Percentiles rank a stretch among this genome's conserved stretches.
Conservation (phyloP, 2,329 filamentous ascomycete species). For the Aureobasidium zeae region DNA sequence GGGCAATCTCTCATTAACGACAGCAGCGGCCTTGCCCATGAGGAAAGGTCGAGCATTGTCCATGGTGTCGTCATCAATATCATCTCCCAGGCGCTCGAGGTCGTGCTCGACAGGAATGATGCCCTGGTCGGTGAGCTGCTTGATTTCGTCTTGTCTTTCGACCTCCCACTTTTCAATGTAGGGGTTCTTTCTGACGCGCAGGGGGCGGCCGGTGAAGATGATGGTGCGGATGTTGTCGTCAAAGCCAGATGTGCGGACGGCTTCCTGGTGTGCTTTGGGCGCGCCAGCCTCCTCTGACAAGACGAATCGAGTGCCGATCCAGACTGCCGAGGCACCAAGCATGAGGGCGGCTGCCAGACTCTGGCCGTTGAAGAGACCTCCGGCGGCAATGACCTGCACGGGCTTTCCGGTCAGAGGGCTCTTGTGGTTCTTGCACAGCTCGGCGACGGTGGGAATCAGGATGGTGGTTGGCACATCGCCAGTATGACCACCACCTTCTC, state of each 20-base stretch:
- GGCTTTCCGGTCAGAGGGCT: constrained; percentile 78
- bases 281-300: constrained; percentile 90
- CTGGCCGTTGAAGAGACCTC: constrained; percentile 88
- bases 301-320: constrained; percentile 95
- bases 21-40: constrained; percentile 95
- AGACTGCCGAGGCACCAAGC: constrained; percentile 85
- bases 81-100: constrained; percentile 66
- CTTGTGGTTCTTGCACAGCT: constrained; percentile 69
- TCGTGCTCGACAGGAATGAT: constrained; percentile 90
- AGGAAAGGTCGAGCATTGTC: constrained; percentile 85
- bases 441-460: constrained; percentile 84
- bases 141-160: constrained; percentile 83
- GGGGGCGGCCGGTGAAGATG: constrained; percentile 94
- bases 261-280: constrained; percentile 87
- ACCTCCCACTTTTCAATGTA: constrained; percentile 97
- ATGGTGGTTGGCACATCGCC: constrained; percentile 82
- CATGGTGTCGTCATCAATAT: constrained; percentile 69
- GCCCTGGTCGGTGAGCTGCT: constrained; percentile 80
- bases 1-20: constrained; percentile 83
- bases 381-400: constrained; percentile 87
- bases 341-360: constrained; percentile 82
- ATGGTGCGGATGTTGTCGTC: constrained; percentile 96
- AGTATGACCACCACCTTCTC: constrained; percentile 93
- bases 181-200: constrained; percentile 85
- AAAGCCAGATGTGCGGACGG: constrained; percentile 80